A percentile compares a stretch with the other conserved stretches of the same genome.
Evolutionary conservation across 1,139 yeast genomes (phyloP).

Genomic region (Geotrichum klebahnii): DNA sequence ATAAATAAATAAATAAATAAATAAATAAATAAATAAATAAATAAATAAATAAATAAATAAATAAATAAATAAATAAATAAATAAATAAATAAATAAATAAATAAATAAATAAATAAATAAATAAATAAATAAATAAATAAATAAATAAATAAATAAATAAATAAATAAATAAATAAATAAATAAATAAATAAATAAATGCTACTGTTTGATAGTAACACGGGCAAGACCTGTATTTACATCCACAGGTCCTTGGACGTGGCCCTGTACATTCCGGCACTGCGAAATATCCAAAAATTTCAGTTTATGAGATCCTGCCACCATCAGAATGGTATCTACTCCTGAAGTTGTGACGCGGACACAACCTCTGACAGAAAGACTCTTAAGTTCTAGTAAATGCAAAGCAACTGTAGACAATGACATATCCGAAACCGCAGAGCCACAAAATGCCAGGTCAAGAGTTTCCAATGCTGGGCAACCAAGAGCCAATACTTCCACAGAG

Average conservation of each 20-base stretch:
- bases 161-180: no score
- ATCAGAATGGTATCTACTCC: conserved; percentile 64
- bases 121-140: no score
- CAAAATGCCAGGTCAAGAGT: conserved; percentile 63
- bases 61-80: no score
- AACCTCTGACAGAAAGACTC: conserved; percentile 56
- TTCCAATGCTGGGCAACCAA: conserved; percentile 57
- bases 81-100: no score
- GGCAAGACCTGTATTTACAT: not conserved
- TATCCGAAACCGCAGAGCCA: conserved; percentile 75
- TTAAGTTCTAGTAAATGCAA: conserved; percentile 50
- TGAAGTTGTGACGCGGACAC: conserved; percentile 68
- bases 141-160: no score
- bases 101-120: no score
- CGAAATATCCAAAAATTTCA: conserved; percentile 55
- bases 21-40: no score
- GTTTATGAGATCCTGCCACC: conserved; percentile 47
- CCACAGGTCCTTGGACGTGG: not conserved
- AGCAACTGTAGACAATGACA: conserved; percentile 60
- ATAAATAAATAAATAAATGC: not conserved
- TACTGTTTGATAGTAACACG: conserved; percentile 6
- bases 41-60: no score
- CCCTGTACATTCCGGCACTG: conserved; percentile 54
- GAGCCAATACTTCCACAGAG: conserved; percentile 59
- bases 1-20: no score